Evolutionary conservation across 305 asterid genomes (phyloP), one percentile per base, ranked within the genome.

Genomic region (Solanum hybrid): DNA sequence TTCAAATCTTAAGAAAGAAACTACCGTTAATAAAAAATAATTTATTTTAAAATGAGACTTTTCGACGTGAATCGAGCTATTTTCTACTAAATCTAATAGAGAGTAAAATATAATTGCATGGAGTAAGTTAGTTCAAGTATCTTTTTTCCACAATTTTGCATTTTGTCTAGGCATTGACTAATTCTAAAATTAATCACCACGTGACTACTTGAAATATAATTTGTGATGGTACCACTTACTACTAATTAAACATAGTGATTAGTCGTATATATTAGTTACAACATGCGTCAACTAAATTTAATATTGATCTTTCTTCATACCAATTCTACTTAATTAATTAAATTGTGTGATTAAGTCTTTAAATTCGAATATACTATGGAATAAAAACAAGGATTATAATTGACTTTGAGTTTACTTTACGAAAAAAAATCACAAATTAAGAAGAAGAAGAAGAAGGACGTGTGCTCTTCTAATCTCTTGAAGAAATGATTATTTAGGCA

Each of bases 151-250:
- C 2, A 5, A 16, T 28, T 40, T 82, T 40, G 18, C 51, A 8
- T 26, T 26, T 42, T 2, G 2, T 82, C 18, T 42, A 42, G 26
- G 0, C 26, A 82, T 82, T 82, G 73, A 82, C 73, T 82, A 42
- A 82, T 42, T 9, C 8, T 82, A 82, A 29, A 40, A 82, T 42
- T 82, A 82, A 42, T 82, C 73, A 82, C 73, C 87, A 82, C 73
- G 73, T 16, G 34, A 82, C 11, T 42, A 82, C 16, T 40, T 40
- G 37, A 40, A 13, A 42, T 82, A 33, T 33, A 77, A 77, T 33
- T 77, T 31, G 39, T 10, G 83, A n/a, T 18, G 28, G 14, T 33
- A 81, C 36, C 11, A 42, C 18, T 82, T 16, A 28, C n/a, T 74
- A 74, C n/a, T 74, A 74, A 42, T 82, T 42, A 42, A 82, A 42